Conservation (phyloP, 345 rosid genomes). For the Angophora floribunda region DNA sequence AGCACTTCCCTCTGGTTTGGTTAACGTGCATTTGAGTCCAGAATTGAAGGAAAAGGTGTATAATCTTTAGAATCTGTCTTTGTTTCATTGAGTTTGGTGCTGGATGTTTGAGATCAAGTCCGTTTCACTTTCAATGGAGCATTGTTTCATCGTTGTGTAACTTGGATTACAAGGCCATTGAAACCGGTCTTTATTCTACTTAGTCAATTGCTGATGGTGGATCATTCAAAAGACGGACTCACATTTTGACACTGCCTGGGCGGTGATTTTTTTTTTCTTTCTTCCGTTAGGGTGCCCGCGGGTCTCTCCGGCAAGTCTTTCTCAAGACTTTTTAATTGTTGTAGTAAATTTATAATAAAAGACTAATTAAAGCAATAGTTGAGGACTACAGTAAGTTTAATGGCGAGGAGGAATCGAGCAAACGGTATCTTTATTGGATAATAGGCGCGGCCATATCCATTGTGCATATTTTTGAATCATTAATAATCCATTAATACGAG, state of each 20-base stretch:
- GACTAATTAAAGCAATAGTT: not conserved
- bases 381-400: not conserved
- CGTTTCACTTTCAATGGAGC: too few species aligned
- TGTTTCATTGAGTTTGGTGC: too few species aligned
- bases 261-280: too few species aligned
- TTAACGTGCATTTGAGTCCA: too few species aligned
- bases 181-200: not conserved
- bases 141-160: too few species aligned
- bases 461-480: not conserved
- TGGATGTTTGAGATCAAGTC: too few species aligned
- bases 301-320: not conserved
- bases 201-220: not conserved
- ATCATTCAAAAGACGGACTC: not conserved
- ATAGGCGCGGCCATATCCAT: accelerated
- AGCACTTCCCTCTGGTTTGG: not conserved
- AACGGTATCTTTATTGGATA: not conserved
- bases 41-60: too few species aligned
- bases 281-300: not conserved
- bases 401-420: not conserved
- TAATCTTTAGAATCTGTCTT: too few species aligned
- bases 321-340: not conserved
- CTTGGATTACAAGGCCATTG: too few species aligned
- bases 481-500: not conserved
- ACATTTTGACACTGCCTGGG: not conserved
- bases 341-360: not conserved